Evolutionary conservation across 1,284 basidiomycete species (phyloP).

Genomic region (Schizophyllum amplum): DNA sequence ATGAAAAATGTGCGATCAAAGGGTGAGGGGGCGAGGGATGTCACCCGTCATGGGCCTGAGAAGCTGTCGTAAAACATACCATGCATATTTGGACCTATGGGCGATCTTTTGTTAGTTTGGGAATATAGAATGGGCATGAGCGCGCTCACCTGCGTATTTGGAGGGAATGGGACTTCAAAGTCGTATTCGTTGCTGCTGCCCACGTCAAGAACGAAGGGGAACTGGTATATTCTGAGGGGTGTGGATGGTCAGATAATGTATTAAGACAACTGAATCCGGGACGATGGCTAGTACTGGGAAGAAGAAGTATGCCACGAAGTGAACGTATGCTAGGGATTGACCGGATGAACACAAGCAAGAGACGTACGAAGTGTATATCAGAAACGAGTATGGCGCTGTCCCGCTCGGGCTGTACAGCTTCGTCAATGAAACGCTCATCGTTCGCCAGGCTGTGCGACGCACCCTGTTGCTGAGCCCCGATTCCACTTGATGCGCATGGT

Average conservation of each 20-base stretch:
- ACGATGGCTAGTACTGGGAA: background rate
- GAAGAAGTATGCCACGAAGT: too few relatives aligned
- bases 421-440: background rate
- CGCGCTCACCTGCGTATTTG: background rate
- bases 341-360: too few relatives aligned
- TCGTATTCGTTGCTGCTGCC: background rate
- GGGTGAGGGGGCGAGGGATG: too few relatives aligned
- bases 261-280: background rate
- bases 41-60: too few relatives aligned
- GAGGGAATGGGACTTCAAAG: background rate
- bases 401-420: background rate
- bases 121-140: too few relatives aligned
- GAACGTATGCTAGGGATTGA: too few relatives aligned
- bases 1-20: too few relatives aligned
- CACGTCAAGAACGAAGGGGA: background rate
- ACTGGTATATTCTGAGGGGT: background rate
- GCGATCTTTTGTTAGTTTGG: background rate
- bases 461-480: background rate
- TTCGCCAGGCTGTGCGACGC: too few relatives aligned
- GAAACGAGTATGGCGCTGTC: background rate
- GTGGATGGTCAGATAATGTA: background rate
- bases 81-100: conserved; percentile 12
- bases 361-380: background rate
- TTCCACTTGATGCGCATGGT: background rate
- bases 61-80: too few relatives aligned